Evolutionary conservation across 495 filamentous ascomycete species (phyloP).

Genomic region (Neurospora intermedia): DNA sequence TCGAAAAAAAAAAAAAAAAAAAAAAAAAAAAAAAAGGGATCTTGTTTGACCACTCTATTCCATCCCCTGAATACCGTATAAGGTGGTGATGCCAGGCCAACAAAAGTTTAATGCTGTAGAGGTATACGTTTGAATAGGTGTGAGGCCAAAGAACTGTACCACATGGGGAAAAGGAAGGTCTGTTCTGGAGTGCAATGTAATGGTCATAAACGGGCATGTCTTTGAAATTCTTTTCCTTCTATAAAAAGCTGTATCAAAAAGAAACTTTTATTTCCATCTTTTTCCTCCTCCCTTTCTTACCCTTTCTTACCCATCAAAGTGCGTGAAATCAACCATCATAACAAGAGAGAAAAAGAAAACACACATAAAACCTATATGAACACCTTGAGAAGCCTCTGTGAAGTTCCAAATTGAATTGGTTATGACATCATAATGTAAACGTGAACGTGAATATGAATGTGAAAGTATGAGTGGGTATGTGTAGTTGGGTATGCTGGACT

Average conservation of each 20-base stretch:
- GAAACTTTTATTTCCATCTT: background rate
- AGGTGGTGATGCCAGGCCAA: too few relatives aligned
- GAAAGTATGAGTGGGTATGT: background rate
- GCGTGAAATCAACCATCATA: background rate
- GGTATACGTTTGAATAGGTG: too few relatives aligned
- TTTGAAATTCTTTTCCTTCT: background rate
- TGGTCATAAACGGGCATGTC: too few relatives aligned
- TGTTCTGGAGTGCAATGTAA: too few relatives aligned
- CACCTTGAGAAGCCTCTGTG: background rate
- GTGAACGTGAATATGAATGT: background rate
- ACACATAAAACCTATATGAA: background rate
- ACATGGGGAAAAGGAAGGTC: too few relatives aligned
- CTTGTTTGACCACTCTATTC: too few relatives aligned
- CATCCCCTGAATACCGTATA: too few relatives aligned
- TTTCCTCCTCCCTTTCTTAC: background rate
- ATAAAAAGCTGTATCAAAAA: background rate
- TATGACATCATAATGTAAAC: background rate
- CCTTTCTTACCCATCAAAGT: background rate
- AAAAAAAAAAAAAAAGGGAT: too few relatives aligned
- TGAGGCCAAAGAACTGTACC: too few relatives aligned
- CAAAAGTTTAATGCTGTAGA: too few relatives aligned
- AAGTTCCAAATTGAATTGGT: background rate
- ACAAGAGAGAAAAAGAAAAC: background rate
- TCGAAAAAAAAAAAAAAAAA: too few relatives aligned
- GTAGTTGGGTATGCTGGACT: background rate